Conservation (phyloP, 2,329 filamentous ascomycete species). For the Neofusicoccum umdonicola region DNA sequence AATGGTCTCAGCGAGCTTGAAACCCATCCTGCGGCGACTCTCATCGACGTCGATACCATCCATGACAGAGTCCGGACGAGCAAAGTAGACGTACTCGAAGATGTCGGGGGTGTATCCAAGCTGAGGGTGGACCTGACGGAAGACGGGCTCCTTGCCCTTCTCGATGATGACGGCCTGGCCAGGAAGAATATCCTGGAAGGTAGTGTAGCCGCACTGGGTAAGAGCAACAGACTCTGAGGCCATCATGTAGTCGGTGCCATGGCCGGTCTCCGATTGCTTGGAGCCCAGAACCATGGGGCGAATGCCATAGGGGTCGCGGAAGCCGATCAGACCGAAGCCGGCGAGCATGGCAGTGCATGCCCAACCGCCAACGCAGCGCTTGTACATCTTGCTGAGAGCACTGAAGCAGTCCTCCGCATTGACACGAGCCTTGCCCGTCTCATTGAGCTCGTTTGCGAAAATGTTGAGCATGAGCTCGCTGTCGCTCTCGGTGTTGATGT, state of each 20-base stretch:
- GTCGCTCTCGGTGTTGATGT: constrained; percentile 89
- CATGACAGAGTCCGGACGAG: constrained; percentile 75
- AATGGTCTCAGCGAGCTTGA: constrained; percentile 73
- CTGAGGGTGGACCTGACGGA: constrained; percentile 68
- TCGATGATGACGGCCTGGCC: constrained; percentile 83
- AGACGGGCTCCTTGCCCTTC: constrained; percentile 72
- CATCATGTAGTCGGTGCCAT: constrained; percentile 81
- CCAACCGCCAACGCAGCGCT: constrained; percentile 70
- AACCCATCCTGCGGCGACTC: constrained; percentile 83
- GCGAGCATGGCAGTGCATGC: constrained; percentile 81
- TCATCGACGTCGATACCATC: constrained; percentile 86
- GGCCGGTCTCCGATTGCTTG: constrained; percentile 63
- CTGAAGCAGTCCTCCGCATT: constrained; percentile 76
- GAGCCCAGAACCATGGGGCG: constrained; percentile 78
- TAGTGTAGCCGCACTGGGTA: constrained; percentile 73
- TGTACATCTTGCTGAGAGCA: constrained; percentile 69
- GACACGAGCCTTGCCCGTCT: constrained; percentile 77
- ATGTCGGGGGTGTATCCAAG: constrained; percentile 78
- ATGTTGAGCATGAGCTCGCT: constrained; percentile 86
- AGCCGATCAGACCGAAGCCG: constrained; percentile 75
- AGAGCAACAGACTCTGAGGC: constrained; percentile 86
- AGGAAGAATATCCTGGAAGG: constrained; percentile 75
- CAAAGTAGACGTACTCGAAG: constrained; percentile 87
- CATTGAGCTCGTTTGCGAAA: constrained; percentile 77
- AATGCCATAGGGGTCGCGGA: constrained; percentile 77